These are phyloP conservation scores for Herpotrichia juniperi DNA, from an alignment of 2,329 filamentous ascomycete genomes.

Conservation along the genomic window DNA sequence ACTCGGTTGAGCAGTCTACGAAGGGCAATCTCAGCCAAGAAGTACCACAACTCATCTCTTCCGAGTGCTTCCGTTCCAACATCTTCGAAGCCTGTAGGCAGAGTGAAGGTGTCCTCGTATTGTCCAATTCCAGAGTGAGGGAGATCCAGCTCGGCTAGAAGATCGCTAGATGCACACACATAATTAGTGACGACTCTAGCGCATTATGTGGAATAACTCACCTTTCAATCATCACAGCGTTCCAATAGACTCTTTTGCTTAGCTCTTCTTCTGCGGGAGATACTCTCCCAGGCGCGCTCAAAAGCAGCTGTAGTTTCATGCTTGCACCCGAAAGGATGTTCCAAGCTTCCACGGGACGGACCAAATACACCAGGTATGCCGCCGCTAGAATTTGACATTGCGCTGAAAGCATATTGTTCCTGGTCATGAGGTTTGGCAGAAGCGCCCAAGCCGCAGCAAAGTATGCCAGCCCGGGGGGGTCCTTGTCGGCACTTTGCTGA, in stretches of 20 bases:
- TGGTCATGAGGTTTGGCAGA: conserved; percentile 78
- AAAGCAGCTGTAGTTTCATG: conserved; percentile 78
- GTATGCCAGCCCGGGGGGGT: conserved; percentile 77
- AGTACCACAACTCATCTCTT: conserved; percentile 84
- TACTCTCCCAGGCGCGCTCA: conserved; percentile 75
- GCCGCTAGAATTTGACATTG: conserved; percentile 83
- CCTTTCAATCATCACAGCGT: conserved; percentile 77
- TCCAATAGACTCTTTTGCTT: conserved; percentile 83
- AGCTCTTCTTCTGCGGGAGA: conserved; percentile 74
- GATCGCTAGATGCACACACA: conserved; percentile 54
- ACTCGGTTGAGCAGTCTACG: conserved; percentile 78
- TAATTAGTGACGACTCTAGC: not conserved
- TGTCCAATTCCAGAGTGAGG: conserved; percentile 84
- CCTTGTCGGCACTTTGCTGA: conserved; percentile 69
- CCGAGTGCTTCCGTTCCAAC: conserved; percentile 70
- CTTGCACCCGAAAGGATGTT: conserved; percentile 78
- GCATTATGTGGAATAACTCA: conserved; percentile 10
- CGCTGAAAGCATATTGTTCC: conserved; percentile 77
- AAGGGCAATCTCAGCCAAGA: conserved; percentile 80
- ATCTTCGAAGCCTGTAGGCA: conserved; percentile 77
- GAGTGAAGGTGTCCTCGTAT: conserved; percentile 78
- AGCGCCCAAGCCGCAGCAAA: conserved; percentile 82
- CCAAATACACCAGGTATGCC: conserved; percentile 82
- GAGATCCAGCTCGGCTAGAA: conserved; percentile 79
- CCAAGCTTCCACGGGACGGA: conserved; percentile 83